A percentile compares a stretch with the other conserved stretches of the same genome.
These are phyloP conservation scores for Colletotrichum simmondsii DNA, from an alignment of 2,329 filamentous ascomycete species.

Conservation along the genomic window DNA sequence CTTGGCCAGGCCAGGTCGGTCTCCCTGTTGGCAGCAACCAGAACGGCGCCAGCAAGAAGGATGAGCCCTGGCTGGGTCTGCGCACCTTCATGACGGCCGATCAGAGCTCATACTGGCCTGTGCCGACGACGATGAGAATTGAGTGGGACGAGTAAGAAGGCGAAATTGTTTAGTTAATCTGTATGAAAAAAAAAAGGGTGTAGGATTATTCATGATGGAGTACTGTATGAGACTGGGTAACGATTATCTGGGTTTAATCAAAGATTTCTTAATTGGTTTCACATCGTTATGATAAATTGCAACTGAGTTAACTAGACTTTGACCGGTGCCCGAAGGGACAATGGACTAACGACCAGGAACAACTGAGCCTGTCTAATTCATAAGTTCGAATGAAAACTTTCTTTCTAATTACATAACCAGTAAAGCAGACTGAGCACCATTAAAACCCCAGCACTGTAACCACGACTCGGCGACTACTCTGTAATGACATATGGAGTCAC, in stretches of 20 bases:
- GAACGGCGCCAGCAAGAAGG: slow-evolving; percentile 14
- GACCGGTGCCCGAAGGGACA: not conserved
- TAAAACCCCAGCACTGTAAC: no score
- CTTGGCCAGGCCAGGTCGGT: slow-evolving; percentile 38
- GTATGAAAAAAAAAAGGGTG: not conserved
- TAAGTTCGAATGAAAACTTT: no score
- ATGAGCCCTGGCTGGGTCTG: slow-evolving; percentile 36
- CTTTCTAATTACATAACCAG: no score
- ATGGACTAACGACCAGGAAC: no score
- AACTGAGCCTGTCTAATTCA: no score
- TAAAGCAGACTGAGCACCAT: no score
- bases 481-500: no score
- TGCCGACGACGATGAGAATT: slow-evolving; percentile 39
- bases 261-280: not conserved
- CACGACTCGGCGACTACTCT: no score
- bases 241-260: not conserved
- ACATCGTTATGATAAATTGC: no score
- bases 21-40: slow-evolving; percentile 17
- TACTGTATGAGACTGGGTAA: not conserved
- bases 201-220: not conserved
- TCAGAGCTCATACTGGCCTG: slow-evolving; percentile 38
- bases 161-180: not conserved
- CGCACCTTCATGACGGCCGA: slow-evolving; percentile 39
- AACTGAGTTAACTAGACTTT: not conserved
- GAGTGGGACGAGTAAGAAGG: slow-evolving; percentile 36